Conservation (phyloP, 2,329 filamentous ascomycete genomes). For the Xenoacremonium recifei region DNA sequence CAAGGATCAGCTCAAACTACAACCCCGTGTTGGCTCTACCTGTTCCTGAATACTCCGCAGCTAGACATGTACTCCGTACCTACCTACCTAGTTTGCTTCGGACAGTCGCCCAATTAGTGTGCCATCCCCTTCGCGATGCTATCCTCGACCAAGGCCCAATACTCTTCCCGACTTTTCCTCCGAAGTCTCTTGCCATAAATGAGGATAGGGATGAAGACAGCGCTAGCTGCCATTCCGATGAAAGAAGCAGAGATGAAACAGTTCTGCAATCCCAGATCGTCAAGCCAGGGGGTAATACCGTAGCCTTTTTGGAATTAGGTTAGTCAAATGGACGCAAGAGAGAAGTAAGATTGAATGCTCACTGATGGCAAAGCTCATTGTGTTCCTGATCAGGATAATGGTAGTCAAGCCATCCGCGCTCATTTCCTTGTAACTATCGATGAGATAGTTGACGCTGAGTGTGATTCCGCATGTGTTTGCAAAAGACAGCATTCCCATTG, state of each 20-base stretch:
- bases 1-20: too few relatives aligned
- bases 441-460: slow-evolving; percentile 34
- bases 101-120: too few relatives aligned
- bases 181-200: slow-evolving; percentile 41
- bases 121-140: too few relatives aligned
- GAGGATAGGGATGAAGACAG: slow-evolving; percentile 44
- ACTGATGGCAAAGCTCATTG: slow-evolving; percentile 30
- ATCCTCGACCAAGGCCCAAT: slow-evolving; percentile 13
- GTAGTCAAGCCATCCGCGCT: slow-evolving; percentile 35
- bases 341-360: slow-evolving; percentile 10
- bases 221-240: slow-evolving; percentile 35
- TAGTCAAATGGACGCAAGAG: not conserved
- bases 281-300: slow-evolving; percentile 11
- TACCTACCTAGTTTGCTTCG: too few relatives aligned
- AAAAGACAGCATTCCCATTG: slow-evolving; percentile 33
- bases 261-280: slow-evolving; percentile 9
- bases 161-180: slow-evolving; percentile 12
- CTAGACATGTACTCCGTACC: too few relatives aligned
- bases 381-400: slow-evolving; percentile 36
- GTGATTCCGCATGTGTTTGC: slow-evolving; percentile 31
- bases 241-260: slow-evolving; percentile 9
- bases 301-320: not conserved
- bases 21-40: too few relatives aligned
- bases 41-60: too few relatives aligned
- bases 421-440: slow-evolving; percentile 38